phyloP scores from a whole-genome alignment of 225 moss, liverwort and hornwort species.

The Lunularia cruciata region DNA sequence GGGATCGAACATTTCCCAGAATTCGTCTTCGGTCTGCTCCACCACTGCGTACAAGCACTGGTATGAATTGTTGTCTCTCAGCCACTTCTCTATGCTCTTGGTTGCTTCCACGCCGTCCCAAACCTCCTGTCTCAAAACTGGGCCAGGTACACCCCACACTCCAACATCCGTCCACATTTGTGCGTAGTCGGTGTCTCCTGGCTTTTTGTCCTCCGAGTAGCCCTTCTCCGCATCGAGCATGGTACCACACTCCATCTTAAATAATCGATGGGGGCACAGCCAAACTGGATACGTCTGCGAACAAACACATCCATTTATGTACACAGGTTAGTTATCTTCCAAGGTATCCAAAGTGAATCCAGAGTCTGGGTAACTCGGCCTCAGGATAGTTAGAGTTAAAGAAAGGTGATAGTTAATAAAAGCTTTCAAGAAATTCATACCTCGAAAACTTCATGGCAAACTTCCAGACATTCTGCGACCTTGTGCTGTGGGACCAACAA shows the following conservation, averaged over 20 bases:
- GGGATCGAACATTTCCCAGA: constrained; percentile 62
- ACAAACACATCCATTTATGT: not conserved
- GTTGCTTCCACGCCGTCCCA: constrained; percentile 69
- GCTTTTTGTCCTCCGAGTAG: constrained; percentile 45
- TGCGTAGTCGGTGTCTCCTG: constrained; percentile 61
- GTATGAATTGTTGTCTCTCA: constrained; percentile 53
- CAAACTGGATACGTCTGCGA: constrained; percentile 62
- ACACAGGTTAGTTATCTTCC: no score
- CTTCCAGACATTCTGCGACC: constrained; percentile 45
- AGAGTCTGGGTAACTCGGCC: no score
- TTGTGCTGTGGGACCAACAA: constrained; percentile 61
- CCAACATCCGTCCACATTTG: constrained; percentile 75
- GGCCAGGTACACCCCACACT: constrained; percentile 65
- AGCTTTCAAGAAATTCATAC: constrained; percentile 9
- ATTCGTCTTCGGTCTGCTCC: constrained; percentile 62
- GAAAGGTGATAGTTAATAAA: no score
- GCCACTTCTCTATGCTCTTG: constrained; percentile 55
- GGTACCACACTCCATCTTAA: constrained; percentile 48
- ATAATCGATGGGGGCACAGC: constrained; percentile 64
- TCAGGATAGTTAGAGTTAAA: no score
- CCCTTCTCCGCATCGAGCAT: constrained; percentile 58
- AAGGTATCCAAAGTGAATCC: not conserved
- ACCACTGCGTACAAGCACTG: constrained; percentile 67
- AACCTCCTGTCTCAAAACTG: constrained; percentile 57
- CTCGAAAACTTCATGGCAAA: constrained; percentile 61